Percentiles rank a stretch among this genome's conserved stretches.
phyloP scores from a whole-genome alignment of 1,284 basidiomycete genomes.

The Ceratobasidium sp. region DNA sequence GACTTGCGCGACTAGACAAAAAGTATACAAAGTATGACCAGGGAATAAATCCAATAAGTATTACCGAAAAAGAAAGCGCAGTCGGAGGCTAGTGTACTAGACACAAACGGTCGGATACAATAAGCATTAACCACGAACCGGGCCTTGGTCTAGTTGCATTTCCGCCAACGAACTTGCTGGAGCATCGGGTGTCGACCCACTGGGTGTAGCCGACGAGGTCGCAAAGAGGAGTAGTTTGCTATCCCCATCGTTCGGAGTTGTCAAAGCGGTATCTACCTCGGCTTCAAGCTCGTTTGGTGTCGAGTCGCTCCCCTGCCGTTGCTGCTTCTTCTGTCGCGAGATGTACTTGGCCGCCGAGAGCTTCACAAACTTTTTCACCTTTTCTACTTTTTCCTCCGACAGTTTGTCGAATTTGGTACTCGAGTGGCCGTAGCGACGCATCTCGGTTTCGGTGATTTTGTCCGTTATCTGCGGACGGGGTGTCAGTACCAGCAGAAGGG shows the following conservation, averaged over 20 bases:
- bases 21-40: conserved; percentile 25
- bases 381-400: conserved; percentile 82
- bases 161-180: conserved; percentile 23
- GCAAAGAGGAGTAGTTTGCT: conserved; percentile 1
- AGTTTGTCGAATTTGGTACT: conserved; percentile 72
- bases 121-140: conserved; percentile 18
- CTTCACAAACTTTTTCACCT: conserved; percentile 93
- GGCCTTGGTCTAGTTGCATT: conserved; percentile 26
- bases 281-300: conserved; percentile 11
- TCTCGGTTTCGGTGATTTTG: conserved; percentile 85
- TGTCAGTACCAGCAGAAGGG: neutral
- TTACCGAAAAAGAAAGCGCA: neutral
- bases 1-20: neutral
- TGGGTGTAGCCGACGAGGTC: neutral
- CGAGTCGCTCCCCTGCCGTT: conserved; percentile 5
- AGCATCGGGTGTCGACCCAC: conserved; percentile 4
- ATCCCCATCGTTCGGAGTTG: conserved; percentile 29
- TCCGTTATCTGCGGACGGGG: conserved; percentile 65
- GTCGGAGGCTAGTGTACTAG: neutral
- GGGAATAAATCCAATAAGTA: conserved; percentile 37
- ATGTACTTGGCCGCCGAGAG: conserved; percentile 31
- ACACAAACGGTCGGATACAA: neutral
- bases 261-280: conserved; percentile 23
- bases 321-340: conserved; percentile 30
- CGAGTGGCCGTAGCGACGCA: conserved; percentile 69